Base-by-base conservation (phyloP, 495 filamentous ascomycete genomes). In the Neurospora pannonica region DNA sequence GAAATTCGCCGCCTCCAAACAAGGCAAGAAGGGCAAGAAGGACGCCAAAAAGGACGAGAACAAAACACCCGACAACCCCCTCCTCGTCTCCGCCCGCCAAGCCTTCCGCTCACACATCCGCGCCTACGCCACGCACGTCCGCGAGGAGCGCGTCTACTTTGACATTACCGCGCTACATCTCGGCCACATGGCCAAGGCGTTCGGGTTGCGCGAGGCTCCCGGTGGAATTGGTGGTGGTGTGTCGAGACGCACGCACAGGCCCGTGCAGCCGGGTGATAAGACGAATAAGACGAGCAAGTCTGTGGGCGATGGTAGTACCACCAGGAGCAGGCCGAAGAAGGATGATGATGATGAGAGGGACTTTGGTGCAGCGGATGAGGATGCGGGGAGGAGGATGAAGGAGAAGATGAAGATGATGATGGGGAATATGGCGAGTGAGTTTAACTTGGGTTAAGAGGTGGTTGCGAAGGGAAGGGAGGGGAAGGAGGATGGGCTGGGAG, bases 101-200 rank as follows among this genome's bases (percentile, higher is more conserved):
- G 96, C 91, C 0, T 99, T 92, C 85, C 92, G 95, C 76, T 96
- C 93, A 19, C 95, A 98, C 79, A 90, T 98, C 70, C 87, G 97
- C 19, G 96, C 97, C 0, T 99, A 99, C 78, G 93, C 97, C 3
- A 99, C 96, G 1, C 96, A 98, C 82, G 90, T 97, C 10, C 87
- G 90, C 11, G 88, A 89, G 71, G 96, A 99, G 84, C 88, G 95
- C 40, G 82, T 81, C 38, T 93, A 92, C 77, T 99, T 98, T 82
- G 91, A 97, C 80, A 94, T 97, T 78, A 94, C 93, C 73, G 88
- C 89, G 72, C 84, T 99, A 71, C 96, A 99, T 82, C 83, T 97
- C 7, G 97, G 96, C 2, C 96, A 99, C 86, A 84, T 97, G 75
- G 96, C 96, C 0, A 99, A 99, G 86, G 91, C 90, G 46, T 99